A percentile compares a stretch with the other conserved stretches of the same genome.
These are phyloP conservation scores for Rubus parviflorus DNA, from an alignment of 306 rosid genomes.

Conservation along the genomic window DNA sequence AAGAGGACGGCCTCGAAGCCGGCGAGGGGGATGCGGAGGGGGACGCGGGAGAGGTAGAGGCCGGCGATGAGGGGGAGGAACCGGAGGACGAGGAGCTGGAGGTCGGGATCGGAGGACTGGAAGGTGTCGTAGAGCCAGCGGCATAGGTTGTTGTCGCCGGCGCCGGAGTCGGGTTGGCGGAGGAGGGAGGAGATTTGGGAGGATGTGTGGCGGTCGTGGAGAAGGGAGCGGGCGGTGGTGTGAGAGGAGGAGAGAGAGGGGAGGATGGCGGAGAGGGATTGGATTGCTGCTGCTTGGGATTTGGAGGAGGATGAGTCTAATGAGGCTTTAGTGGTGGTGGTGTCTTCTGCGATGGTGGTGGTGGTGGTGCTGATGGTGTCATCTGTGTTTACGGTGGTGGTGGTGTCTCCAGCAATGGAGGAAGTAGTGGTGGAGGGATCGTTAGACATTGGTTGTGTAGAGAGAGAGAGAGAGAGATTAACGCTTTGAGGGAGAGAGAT, in stretches of 20 bases:
- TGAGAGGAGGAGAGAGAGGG: conserved; percentile 31
- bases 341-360: background rate
- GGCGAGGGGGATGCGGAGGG: conserved; percentile 52
- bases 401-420: background rate
- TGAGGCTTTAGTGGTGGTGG: background rate
- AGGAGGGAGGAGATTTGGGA: conserved; percentile 60
- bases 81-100: conserved; percentile 69
- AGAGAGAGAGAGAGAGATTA: background rate
- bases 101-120: conserved; percentile 53
- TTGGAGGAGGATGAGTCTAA: conserved; percentile 14
- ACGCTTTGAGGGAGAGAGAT: background rate
- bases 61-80: conserved; percentile 64
- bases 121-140: conserved; percentile 90
- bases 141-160: conserved; percentile 72
- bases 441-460: conserved; percentile 26
- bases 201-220: conserved; percentile 37
- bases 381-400: background rate
- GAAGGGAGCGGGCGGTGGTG: conserved; percentile 43
- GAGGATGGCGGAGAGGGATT: conserved; percentile 55
- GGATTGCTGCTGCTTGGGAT: conserved; percentile 35
- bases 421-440: conserved; percentile 4
- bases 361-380: background rate
- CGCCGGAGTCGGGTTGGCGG: conserved; percentile 61
- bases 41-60: conserved; percentile 60
- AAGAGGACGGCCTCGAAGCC: conserved; percentile 80